Evolutionary conservation across 2,329 filamentous ascomycete species (phyloP).

Genomic region (Sodiomyces alkalinus): DNA sequence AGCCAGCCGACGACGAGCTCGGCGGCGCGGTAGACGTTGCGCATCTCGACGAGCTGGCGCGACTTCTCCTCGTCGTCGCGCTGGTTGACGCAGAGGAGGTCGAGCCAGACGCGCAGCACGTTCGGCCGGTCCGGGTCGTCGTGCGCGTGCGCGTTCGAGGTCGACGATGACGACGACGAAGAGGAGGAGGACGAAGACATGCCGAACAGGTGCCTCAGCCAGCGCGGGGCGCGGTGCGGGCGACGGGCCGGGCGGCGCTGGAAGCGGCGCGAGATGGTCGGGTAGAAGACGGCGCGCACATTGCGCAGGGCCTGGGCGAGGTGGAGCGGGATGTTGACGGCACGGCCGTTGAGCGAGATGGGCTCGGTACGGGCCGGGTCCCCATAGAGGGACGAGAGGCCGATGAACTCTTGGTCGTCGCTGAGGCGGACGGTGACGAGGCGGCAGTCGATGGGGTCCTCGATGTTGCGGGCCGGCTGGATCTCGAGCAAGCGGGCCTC

Average conservation of each 20-base stretch:
- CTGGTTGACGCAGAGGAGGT: constrained; percentile 15
- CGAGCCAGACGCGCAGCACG: constrained; percentile 15
- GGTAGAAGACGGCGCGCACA: constrained; percentile 17
- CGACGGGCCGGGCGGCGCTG: constrained; percentile 6
- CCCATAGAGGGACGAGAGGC: constrained; percentile 15
- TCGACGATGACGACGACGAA: too few species aligned
- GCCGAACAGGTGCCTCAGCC: constrained; percentile 9
- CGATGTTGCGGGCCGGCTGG: constrained; percentile 12
- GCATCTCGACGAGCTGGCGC: constrained; percentile 14
- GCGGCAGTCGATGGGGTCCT: constrained; percentile 17
- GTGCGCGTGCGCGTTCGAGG: constrained; percentile 3
- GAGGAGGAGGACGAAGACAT: too few species aligned
- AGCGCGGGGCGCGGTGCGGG: constrained; percentile 8
- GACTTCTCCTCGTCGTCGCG: constrained; percentile 13
- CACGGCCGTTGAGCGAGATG: constrained; percentile 14
- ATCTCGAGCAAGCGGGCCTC: constrained; percentile 19
- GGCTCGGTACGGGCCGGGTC: constrained; percentile 14
- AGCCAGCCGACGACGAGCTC: constrained; percentile 18
- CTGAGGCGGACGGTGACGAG: constrained; percentile 15
- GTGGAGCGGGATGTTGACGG: constrained; percentile 13
- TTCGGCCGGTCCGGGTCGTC: too few species aligned
- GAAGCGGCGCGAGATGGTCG: constrained; percentile 9
- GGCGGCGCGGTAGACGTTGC: constrained; percentile 14
- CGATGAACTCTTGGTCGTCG: constrained; percentile 13
- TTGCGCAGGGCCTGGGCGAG: constrained; percentile 16